Evolutionary conservation across 441 rosid genomes (phyloP).

Genomic region (Croton laevigatus): DNA sequence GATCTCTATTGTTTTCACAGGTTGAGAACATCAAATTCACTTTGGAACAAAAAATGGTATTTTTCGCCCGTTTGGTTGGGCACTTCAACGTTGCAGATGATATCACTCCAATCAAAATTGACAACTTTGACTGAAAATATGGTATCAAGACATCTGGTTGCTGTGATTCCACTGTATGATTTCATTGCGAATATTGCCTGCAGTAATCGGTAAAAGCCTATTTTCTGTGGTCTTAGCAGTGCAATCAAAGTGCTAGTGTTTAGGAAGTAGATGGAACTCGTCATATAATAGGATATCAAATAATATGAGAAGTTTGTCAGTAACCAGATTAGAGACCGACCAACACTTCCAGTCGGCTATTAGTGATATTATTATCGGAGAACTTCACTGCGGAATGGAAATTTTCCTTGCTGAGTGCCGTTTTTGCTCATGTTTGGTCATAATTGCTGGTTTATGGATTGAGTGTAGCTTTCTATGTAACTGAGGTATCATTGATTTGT

Average conservation of each 20-base stretch:
- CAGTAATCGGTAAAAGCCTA: not conserved
- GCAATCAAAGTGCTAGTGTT: not conserved
- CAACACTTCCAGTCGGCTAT: not conserved
- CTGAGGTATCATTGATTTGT: not conserved
- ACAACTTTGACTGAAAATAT: slow-evolving; percentile 53
- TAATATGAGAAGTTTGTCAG: no score
- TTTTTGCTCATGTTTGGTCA: not conserved
- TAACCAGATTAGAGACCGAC: no score
- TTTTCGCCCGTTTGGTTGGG: slow-evolving; percentile 72
- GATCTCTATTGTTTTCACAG: slow-evolving; percentile 32
- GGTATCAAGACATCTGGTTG: slow-evolving; percentile 13
- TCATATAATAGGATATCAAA: not conserved
- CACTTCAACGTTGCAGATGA: slow-evolving; percentile 65
- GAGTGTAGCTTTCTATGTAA: not conserved
- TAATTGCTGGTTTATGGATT: no score
- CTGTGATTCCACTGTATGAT: not conserved
- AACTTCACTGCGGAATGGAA: not conserved
- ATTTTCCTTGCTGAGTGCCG: not conserved
- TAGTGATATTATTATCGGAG: not conserved
- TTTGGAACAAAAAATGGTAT: slow-evolving; percentile 80
- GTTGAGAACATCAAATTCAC: slow-evolving; percentile 91
- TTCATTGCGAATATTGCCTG: not conserved
- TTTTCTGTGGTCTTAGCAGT: not conserved
- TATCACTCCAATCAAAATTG: slow-evolving; percentile 60
- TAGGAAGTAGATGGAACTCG: slow-evolving; percentile 6